phyloP scores from a whole-genome alignment of 257 asterid species.

The Avicennia marina region DNA sequence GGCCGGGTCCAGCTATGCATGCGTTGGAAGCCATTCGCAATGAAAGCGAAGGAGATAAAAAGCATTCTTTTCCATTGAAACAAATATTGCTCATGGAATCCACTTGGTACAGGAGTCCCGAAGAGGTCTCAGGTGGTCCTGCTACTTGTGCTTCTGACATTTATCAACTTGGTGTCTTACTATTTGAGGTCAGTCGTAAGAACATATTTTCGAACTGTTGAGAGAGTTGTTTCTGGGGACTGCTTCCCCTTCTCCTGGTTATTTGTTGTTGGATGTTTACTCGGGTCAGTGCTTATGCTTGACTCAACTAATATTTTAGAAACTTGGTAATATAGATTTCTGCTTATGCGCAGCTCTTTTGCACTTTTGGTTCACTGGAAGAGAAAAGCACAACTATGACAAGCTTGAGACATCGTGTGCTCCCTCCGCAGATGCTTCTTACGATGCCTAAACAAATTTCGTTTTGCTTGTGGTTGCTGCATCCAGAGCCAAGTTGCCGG shows the following conservation, averaged over 20 bases:
- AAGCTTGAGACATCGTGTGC: constrained; percentile 83
- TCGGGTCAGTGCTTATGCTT: constrained; percentile 19
- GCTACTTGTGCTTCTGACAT: constrained; percentile 73
- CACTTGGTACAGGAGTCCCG: constrained; percentile 84
- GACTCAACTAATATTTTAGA: not conserved
- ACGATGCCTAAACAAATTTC: constrained; percentile 98
- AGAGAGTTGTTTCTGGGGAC: not conserved
- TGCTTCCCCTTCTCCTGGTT: too few species aligned
- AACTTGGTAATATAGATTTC: constrained; percentile 3
- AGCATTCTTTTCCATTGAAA: constrained; percentile 74
- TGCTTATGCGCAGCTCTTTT: constrained; percentile 62
- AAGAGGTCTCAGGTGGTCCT: constrained; percentile 58
- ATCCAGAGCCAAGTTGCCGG: constrained; percentile 83
- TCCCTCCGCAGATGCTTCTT: constrained; percentile 89
- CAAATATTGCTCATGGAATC: constrained; percentile 74
- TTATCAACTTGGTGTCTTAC: constrained; percentile 92
- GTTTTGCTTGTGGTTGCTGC: constrained; percentile 93
- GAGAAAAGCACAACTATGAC: constrained; percentile 79
- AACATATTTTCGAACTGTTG: not conserved
- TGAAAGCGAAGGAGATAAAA: constrained; percentile 41
- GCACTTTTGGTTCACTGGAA: constrained; percentile 59
- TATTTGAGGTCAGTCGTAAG: constrained; percentile 69
- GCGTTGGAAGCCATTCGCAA: constrained; percentile 26
- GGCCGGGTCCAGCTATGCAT: constrained; percentile 31
- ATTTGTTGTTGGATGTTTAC: constrained; percentile 16